Percentiles rank a stretch among this genome's conserved stretches.
Evolutionary conservation across 2,329 filamentous ascomycete species (phyloP).

Genomic region (Aspergillus ochraceoroseus): DNA sequence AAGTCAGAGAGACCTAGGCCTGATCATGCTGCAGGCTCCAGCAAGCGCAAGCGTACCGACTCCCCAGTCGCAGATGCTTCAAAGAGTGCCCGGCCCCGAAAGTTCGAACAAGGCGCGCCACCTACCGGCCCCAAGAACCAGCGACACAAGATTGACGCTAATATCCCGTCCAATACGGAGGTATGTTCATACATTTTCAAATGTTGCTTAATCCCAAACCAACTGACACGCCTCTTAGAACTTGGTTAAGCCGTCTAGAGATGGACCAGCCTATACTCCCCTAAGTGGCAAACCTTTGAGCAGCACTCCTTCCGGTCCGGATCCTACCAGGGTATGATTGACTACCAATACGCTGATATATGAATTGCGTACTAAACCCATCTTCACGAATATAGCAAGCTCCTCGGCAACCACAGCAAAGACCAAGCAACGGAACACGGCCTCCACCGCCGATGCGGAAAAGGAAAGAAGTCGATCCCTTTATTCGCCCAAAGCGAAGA

Average conservation of each 20-base stretch:
- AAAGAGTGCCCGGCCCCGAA: conserved; percentile 29
- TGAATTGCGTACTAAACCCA: conserved; percentile 14
- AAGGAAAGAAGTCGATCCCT: conserved; percentile 40
- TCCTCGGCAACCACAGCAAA: conserved; percentile 18
- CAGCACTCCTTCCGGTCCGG: conserved; percentile 17
- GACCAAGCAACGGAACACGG: conserved; percentile 20
- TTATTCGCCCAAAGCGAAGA: conserved; percentile 41
- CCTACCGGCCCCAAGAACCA: conserved; percentile 26
- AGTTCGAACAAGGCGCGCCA: conserved; percentile 22
- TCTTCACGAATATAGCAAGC: conserved; percentile 15
- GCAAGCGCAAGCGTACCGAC: conserved; percentile 35
- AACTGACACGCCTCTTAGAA: conserved; percentile 25
- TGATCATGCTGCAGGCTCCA: conserved; percentile 14
- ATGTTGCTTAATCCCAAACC: neutral
- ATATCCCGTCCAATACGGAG: conserved; percentile 20
- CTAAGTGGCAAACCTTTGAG: conserved; percentile 19
- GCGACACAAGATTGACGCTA: conserved; percentile 25
- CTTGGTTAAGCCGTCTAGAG: conserved; percentile 40
- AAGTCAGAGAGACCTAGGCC: conserved; percentile 13
- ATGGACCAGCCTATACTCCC: conserved; percentile 31
- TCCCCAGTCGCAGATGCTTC: conserved; percentile 22
- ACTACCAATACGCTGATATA: neutral
- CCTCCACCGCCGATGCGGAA: conserved; percentile 35
- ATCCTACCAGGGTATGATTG: conserved; percentile 22
- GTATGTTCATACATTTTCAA: conserved; percentile 14